phyloP scores from a whole-genome alignment of 208 protist genomes.

The Leishmania lainsoni region DNA sequence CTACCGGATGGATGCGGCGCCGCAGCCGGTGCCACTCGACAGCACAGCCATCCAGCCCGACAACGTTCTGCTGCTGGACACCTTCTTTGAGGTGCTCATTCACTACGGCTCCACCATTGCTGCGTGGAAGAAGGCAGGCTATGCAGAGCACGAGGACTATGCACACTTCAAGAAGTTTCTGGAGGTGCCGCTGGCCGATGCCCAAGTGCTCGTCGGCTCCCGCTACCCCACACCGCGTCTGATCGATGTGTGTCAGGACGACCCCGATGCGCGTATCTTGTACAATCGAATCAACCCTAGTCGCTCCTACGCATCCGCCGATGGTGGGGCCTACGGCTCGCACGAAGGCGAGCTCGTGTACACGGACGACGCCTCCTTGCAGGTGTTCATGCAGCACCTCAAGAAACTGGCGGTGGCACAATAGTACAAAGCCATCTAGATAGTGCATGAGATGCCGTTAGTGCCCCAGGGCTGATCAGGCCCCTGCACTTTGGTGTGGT shows the following conservation, averaged over 20 bases:
- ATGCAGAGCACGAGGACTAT: slow-evolving; percentile 94
- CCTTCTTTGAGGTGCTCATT: slow-evolving; percentile 99
- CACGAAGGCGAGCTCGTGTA: slow-evolving; percentile 92
- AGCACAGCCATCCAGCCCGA: slow-evolving; percentile 89
- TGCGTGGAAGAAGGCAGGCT: slow-evolving; percentile 95
- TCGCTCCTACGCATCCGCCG: slow-evolving; percentile 91
- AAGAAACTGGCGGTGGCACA: slow-evolving; percentile 96
- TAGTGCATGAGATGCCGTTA: background rate
- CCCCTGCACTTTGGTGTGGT: background rate
- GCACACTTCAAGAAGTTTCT: slow-evolving; percentile 95
- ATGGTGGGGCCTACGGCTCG: slow-evolving; percentile 49
- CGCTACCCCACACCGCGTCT: slow-evolving; percentile 96
- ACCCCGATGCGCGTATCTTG: slow-evolving; percentile 96
- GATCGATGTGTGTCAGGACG: slow-evolving; percentile 96
- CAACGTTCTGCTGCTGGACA: slow-evolving; percentile 98
- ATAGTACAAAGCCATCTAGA: slow-evolving; percentile 15
- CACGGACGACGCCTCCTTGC: slow-evolving; percentile 98
- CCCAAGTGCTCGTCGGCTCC: slow-evolving; percentile 83
- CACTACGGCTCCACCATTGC: slow-evolving; percentile 96
- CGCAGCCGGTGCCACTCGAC: slow-evolving; percentile 93
- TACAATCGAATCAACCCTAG: slow-evolving; percentile 98
- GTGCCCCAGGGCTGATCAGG: background rate
- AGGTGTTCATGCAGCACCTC: slow-evolving; percentile 97
- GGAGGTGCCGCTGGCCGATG: slow-evolving; percentile 92
- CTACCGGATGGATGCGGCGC: slow-evolving; percentile 94